Percentiles rank a stretch among this genome's conserved stretches.
phyloP scores from a whole-genome alignment of 2,329 filamentous ascomycete species.

The Beauveria caledonica region DNA sequence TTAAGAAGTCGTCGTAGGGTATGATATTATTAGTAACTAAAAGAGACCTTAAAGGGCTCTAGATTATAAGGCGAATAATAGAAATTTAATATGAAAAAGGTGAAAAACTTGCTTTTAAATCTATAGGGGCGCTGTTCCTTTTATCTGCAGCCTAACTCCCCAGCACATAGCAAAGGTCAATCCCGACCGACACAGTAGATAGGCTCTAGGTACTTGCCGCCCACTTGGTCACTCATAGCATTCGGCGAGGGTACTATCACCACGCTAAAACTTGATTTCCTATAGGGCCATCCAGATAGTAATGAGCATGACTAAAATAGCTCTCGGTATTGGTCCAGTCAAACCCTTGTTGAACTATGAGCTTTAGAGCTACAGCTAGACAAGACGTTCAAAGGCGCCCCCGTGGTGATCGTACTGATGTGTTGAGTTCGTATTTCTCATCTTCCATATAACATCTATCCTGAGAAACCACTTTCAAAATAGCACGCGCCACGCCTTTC shows the following conservation, averaged over 20 bases:
- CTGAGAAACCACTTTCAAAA: neutral
- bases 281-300: neutral
- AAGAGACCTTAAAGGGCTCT: too few species aligned
- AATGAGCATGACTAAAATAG: neutral
- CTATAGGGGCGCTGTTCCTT: too few species aligned
- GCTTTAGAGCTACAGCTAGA: neutral
- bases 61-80: too few species aligned
- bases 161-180: too few species aligned
- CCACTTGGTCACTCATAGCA: neutral
- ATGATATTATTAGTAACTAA: too few species aligned
- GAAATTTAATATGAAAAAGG: too few species aligned
- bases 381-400: neutral
- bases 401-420: neutral
- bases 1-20: too few species aligned
- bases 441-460: neutral
- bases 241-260: neutral
- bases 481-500: slow-evolving; percentile 4
- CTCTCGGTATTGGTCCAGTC: neutral
- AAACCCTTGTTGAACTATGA: neutral
- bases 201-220: neutral
- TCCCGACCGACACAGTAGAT: neutral
- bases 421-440: neutral
- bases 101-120: too few species aligned
- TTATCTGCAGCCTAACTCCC: too few species aligned
- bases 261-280: neutral